These are phyloP conservation scores for Aurifilum marmelostoma DNA, from an alignment of 2,329 filamentous ascomycete species.

Conservation along the genomic window DNA sequence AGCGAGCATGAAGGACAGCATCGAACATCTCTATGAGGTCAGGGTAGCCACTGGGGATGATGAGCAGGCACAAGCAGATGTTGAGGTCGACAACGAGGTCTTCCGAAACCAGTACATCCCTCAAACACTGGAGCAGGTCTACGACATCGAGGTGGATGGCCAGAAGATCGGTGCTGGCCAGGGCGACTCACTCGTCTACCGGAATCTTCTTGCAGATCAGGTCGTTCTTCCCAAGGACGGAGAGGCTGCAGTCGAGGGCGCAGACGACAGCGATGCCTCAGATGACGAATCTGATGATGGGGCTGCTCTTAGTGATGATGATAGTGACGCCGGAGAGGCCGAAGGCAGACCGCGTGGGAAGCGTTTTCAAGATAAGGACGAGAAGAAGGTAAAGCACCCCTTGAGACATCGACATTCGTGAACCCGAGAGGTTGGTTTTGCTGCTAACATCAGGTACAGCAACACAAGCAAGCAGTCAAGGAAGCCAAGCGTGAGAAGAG, in stretches of 20 bases:
- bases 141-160: conserved; percentile 91
- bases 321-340: conserved; percentile 60
- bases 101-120: conserved; percentile 97
- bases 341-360: conserved; percentile 76
- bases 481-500: conserved; percentile 94
- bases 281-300: conserved; percentile 54
- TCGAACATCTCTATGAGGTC: conserved; percentile 70
- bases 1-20: conserved; percentile 59
- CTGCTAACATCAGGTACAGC: conserved; percentile 38
- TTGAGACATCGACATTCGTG: neutral
- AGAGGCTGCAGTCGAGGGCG: conserved; percentile 40
- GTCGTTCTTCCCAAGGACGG: conserved; percentile 48
- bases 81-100: conserved; percentile 84
- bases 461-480: conserved; percentile 88
- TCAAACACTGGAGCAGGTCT: conserved; percentile 92
- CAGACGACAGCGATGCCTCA: conserved; percentile 43
- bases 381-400: conserved; percentile 66
- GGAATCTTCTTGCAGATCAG: conserved; percentile 77
- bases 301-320: conserved; percentile 46
- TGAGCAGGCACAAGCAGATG: conserved; percentile 50
- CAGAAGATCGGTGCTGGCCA: conserved; percentile 75
- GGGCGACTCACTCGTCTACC: conserved; percentile 80
- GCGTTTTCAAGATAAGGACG: conserved; percentile 88
- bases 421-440: neutral
- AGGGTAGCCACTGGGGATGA: conserved; percentile 47